Base-by-base conservation (phyloP, 2,329 filamentous ascomycete genomes). In the Colletotrichum graminicola region DNA sequence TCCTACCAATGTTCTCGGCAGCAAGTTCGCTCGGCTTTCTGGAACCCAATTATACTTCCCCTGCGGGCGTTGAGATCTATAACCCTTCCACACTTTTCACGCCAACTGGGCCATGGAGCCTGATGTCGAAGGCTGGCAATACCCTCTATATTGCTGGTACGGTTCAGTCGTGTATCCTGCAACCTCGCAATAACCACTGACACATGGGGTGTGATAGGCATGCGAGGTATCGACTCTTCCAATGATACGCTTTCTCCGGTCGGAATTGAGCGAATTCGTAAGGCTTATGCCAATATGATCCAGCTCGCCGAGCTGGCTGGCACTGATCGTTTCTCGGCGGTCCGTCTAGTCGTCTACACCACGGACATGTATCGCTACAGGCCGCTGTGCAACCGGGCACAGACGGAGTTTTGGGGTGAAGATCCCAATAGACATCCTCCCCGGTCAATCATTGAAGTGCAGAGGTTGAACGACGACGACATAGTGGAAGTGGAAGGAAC, bases 311-410 rank as follows among this genome's bases (percentile, higher is more conserved):
- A 75, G 51, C 76, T 79, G 75, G 76, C 72, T 3, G 78, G 77
- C 21, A 52, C 55, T 1, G 76, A 79, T 14, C 66, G 78, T 16
- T 71, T 59, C 6, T 73, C 74, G 21, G 74, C 74, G 51, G 65
- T 74, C 5, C 73, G 75, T 4, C 54, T 80, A 1, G 76, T 79
- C 1, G 78, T 80, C 16, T 80, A 80, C 62, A 76, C 76, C 5
- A 79, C 78, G 1, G 79, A 80, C 51, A 80, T 81, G 79, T 79
- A 76, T 62, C 73, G 76, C 4, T 80, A 78, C 49, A 71, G 79
- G 29, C 79, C 78, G 21, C 64, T 80, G 71, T 77, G 75, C 52
- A 80, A 80, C 56, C 73, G 77, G 47, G 76, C 75, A 5, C 79
- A 80, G 56, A 61, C 76, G 7, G 78, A 80, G 66, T 59, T 80